These are phyloP conservation scores for Colletotrichum scovillei DNA, from an alignment of 2,329 filamentous ascomycete species.

Conservation along the genomic window DNA sequence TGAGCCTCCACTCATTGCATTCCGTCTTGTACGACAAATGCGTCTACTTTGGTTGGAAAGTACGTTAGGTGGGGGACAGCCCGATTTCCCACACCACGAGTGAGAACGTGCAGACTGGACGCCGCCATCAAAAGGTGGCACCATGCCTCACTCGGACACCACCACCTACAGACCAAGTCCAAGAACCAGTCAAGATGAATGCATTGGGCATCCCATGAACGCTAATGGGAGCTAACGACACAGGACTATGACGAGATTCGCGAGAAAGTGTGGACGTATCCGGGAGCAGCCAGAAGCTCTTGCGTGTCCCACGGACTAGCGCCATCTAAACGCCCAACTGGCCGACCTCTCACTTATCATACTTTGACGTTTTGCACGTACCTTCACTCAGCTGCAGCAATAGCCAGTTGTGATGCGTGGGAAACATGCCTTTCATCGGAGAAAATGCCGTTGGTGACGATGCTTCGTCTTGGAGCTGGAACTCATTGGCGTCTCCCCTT, in stretches of 20 bases:
- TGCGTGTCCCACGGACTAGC: not conserved
- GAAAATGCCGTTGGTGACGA: constrained; percentile 10
- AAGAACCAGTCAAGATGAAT: not conserved
- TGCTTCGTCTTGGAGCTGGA: not conserved
- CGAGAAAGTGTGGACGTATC: not conserved
- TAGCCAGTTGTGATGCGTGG: not conserved
- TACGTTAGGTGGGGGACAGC: not conserved
- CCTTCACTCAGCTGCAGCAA: not conserved
- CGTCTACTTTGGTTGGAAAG: not conserved
- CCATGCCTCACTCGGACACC: not conserved
- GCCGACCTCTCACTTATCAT: not conserved
- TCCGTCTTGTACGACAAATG: constrained; percentile 1
- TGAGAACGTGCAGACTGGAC: not conserved
- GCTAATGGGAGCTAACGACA: not conserved
- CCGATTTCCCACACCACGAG: not conserved
- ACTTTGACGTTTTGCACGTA: not conserved
- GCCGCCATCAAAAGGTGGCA: not conserved
- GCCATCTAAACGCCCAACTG: not conserved
- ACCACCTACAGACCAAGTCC: not conserved
- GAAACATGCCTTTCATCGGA: not conserved
- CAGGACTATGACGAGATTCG: not conserved
- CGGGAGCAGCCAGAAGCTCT: not conserved
- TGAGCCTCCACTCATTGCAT: too few relatives aligned
- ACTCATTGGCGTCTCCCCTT: not conserved
- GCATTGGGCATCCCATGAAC: not conserved